A percentile compares a stretch with the other conserved stretches of the same genome.
phyloP scores from a whole-genome alignment of 495 filamentous ascomycete species.

The Aspergillus hancockii region DNA sequence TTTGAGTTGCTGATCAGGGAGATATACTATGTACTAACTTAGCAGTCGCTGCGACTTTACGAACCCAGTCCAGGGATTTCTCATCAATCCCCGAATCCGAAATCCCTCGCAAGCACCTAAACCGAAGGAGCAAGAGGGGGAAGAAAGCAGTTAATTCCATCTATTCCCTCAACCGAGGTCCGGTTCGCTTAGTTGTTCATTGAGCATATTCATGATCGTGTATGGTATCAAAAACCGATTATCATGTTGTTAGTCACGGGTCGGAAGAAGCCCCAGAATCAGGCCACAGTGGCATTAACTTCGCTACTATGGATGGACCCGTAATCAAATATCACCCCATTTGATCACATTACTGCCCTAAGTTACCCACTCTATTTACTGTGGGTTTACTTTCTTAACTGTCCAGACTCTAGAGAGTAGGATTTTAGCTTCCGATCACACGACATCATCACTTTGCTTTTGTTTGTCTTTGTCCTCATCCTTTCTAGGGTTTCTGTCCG shows the following conservation, averaged over 20 bases:
- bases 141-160: background rate
- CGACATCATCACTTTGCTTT: background rate
- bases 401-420: background rate
- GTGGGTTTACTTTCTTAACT: background rate
- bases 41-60: too few relatives aligned
- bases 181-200: background rate
- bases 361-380: too few relatives aligned
- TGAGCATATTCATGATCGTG: too few relatives aligned
- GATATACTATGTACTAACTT: background rate
- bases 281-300: conserved; percentile 9
- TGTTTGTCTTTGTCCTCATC: background rate
- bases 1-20: background rate
- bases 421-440: background rate
- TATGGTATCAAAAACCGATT: background rate
- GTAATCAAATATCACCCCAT: background rate
- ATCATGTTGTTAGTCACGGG: background rate
- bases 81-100: too few relatives aligned
- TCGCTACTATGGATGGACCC: background rate
- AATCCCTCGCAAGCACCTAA: background rate
- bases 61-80: too few relatives aligned
- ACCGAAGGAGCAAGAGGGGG: background rate
- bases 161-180: background rate
- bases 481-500: background rate
- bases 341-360: background rate
- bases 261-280: conserved; percentile 8